phyloP scores from a whole-genome alignment of 495 filamentous ascomycete species.

The Neurospora sp. region DNA sequence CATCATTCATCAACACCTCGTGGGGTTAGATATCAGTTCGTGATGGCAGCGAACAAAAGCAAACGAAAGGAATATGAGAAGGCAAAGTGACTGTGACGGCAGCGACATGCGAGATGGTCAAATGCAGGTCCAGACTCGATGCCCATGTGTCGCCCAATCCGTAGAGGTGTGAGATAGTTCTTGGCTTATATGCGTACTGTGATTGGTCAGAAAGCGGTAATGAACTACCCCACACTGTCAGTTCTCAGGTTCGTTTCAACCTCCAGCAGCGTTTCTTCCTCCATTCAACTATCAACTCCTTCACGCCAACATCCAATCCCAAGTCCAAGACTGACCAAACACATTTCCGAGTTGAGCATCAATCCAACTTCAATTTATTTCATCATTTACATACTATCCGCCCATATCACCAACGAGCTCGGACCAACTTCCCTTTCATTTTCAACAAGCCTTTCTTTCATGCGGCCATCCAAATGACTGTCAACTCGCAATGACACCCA shows the following conservation, averaged over 20 bases:
- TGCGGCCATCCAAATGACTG: neutral
- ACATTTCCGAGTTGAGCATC: neutral
- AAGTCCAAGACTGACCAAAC: neutral
- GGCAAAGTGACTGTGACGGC: neutral
- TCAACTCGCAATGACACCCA: neutral
- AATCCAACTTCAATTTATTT: neutral
- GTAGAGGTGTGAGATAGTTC: neutral
- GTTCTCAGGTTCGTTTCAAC: neutral
- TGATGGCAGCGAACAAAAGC: neutral
- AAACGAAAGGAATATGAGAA: neutral
- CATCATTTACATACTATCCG: neutral
- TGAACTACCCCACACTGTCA: neutral
- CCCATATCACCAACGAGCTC: neutral
- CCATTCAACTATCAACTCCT: neutral
- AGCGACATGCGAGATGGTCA: neutral
- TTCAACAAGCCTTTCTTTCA: neutral
- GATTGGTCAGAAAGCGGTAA: neutral
- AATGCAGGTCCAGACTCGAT: slow-evolving; percentile 1
- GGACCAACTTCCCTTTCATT: neutral
- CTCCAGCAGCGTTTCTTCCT: neutral
- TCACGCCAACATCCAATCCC: neutral
- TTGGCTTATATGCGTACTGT: neutral
- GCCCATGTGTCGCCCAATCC: neutral
- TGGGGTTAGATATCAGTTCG: neutral
- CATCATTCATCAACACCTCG: neutral